phyloP scores from a whole-genome alignment of 2,329 filamentous ascomycete genomes.

The Curvularia sp. region DNA sequence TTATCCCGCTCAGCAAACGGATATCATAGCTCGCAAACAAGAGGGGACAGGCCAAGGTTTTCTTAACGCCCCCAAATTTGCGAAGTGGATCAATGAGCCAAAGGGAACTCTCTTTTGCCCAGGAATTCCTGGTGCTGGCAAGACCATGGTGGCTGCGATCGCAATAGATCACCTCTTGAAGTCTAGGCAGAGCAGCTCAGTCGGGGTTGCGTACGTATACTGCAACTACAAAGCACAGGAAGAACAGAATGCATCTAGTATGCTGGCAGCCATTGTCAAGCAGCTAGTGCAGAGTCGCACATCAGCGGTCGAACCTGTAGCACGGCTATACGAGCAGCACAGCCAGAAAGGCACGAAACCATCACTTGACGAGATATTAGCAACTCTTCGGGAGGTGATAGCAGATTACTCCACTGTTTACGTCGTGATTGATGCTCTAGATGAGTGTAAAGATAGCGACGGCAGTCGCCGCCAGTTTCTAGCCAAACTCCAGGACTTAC shows the following conservation, averaged over 20 bases:
- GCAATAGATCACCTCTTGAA: constrained; percentile 52
- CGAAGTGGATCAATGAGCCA: constrained; percentile 9
- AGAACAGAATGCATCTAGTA: not conserved
- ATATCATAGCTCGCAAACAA: constrained; percentile 49
- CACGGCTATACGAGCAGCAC: constrained; percentile 12
- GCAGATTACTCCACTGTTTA: constrained; percentile 12
- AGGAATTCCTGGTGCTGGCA: constrained; percentile 53
- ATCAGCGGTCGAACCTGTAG: constrained; percentile 1
- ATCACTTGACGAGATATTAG: constrained; percentile 14
- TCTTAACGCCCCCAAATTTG: constrained; percentile 44
- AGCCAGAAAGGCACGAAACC: constrained; percentile 9
- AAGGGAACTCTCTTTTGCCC: constrained; percentile 45
- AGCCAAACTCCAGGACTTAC: constrained; percentile 6
- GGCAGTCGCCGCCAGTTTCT: constrained; percentile 16
- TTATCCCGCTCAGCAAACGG: constrained; percentile 52
- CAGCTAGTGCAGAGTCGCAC: constrained; percentile 17
- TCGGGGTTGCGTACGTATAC: constrained; percentile 51
- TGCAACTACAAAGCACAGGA: not conserved
- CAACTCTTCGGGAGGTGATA: constrained; percentile 6
- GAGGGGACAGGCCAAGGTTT: constrained; percentile 58
- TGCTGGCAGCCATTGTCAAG: not conserved
- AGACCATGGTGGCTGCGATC: constrained; percentile 56
- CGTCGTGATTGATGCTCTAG: constrained; percentile 45
- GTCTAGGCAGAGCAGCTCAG: constrained; percentile 24
- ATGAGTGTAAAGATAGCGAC: constrained; percentile 36